Conservation (phyloP, 2,329 filamentous ascomycete genomes). For the Colletotrichum ledebouriae region DNA sequence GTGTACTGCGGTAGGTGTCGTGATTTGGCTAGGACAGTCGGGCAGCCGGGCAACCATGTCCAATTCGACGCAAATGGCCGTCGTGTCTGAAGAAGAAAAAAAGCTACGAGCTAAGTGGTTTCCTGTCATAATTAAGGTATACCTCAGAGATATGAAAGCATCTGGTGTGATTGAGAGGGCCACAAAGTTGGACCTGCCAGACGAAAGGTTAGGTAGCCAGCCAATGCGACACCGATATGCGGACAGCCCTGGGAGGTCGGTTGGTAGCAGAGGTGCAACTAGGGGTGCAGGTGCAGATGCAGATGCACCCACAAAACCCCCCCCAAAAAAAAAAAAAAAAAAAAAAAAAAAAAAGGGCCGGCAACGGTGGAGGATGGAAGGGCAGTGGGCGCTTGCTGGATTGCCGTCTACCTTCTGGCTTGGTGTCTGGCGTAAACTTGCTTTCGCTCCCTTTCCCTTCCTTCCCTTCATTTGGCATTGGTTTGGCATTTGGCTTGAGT, state of each 20-base stretch:
- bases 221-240: neutral
- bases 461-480: no score
- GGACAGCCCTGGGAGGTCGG: conserved; percentile 3
- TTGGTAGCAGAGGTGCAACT: conserved; percentile 9
- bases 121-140: conserved; percentile 1
- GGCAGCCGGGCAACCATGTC: conserved; percentile 5
- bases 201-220: conserved; percentile 4
- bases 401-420: no score
- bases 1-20: neutral
- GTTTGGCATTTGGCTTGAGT: no score
- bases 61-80: neutral
- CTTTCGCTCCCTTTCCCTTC: conserved; percentile 2
- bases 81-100: neutral
- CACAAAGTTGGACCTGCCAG: conserved; percentile 17
- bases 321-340: no score
- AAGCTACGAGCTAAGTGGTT: neutral
- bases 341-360: neutral
- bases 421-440: neutral
- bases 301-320: no score
- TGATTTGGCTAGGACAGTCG: neutral
- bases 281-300: neutral
- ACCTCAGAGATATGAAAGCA: neutral
- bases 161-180: neutral
- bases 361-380: neutral
- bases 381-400: neutral